Evolutionary conservation across 1,284 basidiomycete species (phyloP).

Genomic region (Golubevia pallescens): DNA sequence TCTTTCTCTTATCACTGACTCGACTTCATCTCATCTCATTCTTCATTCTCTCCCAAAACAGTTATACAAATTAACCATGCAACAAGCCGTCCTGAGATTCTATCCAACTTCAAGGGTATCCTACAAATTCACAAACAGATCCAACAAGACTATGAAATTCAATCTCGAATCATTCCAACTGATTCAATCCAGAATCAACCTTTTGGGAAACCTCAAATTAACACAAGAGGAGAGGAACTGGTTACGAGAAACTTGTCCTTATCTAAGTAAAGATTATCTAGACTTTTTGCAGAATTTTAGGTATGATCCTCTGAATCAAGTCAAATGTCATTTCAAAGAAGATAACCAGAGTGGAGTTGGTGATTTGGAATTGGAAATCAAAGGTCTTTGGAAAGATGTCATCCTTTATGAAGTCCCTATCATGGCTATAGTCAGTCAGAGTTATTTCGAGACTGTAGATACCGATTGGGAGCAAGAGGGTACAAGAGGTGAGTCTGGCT

Average conservation of each 20-base stretch:
- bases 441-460: conserved; percentile 46
- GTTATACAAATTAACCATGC: conserved; percentile 53
- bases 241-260: conserved; percentile 42
- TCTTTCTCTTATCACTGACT: not conserved
- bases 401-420: conserved; percentile 62
- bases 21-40: not conserved
- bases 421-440: conserved; percentile 61
- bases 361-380: conserved; percentile 27
- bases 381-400: conserved; percentile 47
- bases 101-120: conserved; percentile 39
- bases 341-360: conserved; percentile 17
- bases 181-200: conserved; percentile 26
- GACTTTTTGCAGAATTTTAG: conserved; percentile 34
- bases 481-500: conserved; percentile 16
- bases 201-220: conserved; percentile 25
- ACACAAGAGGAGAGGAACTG: conserved; percentile 26
- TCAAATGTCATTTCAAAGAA: conserved; percentile 23
- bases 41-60: not conserved
- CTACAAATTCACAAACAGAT: conserved; percentile 59
- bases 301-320: conserved; percentile 37
- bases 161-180: conserved; percentile 23
- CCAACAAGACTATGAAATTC: conserved; percentile 37
- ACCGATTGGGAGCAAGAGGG: conserved; percentile 34
- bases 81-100: conserved; percentile 53
- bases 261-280: conserved; percentile 37